Evolutionary conservation across 495 filamentous ascomycete species (phyloP).

Genomic region (Penicillium atrosanguineum): DNA sequence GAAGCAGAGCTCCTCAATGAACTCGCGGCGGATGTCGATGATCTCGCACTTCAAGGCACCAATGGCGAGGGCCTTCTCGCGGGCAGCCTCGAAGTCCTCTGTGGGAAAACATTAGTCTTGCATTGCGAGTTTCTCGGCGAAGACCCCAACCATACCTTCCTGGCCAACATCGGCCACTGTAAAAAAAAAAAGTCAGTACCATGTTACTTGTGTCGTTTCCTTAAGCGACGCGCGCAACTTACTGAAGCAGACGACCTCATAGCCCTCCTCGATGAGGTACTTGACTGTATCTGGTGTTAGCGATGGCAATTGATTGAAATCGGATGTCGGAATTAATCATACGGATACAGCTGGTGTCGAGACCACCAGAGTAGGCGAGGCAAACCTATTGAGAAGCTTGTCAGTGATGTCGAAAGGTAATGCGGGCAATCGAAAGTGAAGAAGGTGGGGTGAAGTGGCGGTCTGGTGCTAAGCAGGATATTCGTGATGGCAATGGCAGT

Average conservation of each 20-base stretch:
- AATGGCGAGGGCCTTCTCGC: constrained; percentile 57
- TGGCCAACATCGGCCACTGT: constrained; percentile 63
- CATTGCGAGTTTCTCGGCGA: not conserved
- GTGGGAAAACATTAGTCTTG: constrained; percentile 8
- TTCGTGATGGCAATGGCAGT: not conserved
- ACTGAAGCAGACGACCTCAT: constrained; percentile 67
- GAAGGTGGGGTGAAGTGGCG: constrained; percentile 18
- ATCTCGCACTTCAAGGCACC: constrained; percentile 46
- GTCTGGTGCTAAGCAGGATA: constrained; percentile 12
- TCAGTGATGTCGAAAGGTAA: constrained; percentile 7
- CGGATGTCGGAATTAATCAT: not conserved
- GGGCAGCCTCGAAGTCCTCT: constrained; percentile 65
- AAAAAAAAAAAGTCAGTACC: constrained; percentile 24
- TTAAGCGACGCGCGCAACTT: constrained; percentile 18
- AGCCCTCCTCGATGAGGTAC: constrained; percentile 68
- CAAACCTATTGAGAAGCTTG: constrained; percentile 31
- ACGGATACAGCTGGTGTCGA: constrained; percentile 66
- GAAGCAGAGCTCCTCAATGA: constrained; percentile 85
- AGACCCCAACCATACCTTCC: constrained; percentile 35
- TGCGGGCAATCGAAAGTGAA: constrained; percentile 6
- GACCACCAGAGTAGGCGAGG: constrained; percentile 48
- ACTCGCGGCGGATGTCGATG: constrained; percentile 62
- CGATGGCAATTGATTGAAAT: constrained; percentile 8
- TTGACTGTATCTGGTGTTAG: constrained; percentile 37
- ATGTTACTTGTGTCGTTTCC: not conserved